Base-by-base conservation (phyloP, 352 stramenopile genomes). In the Albugo laibachii region DNA sequence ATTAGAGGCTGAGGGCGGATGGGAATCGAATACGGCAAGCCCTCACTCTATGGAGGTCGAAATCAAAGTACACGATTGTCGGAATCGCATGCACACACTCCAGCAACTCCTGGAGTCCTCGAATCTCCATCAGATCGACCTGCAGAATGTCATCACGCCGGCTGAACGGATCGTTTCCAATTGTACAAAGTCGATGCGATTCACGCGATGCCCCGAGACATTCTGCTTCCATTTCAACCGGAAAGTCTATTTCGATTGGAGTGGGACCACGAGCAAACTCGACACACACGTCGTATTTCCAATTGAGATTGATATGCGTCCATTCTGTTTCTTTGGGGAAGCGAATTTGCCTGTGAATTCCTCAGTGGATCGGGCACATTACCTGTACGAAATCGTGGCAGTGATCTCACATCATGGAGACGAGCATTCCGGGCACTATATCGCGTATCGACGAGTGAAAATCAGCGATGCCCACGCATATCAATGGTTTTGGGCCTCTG, bases 181-280 rank as follows among this genome's bases (percentile, higher is more conserved):
- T 12, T 80, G 65, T 41, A 56, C 70, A 45, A 88, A 85, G 55
- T 66, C 66, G 0, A 53, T 85, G 24, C 72, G 81, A 53, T 83
- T 93, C 18, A 83, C 73, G 11, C 76, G 77, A 38, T 78, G 69
- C 27, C 80, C 77, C 1, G 68, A 83, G 27, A 72, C 89, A 41
- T 81, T 93, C 21, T 86, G 75, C 53, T 86, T 93, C 46, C 80
- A 93, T 48, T 74, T 93, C 8, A 89, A 84, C 55, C 74, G 77
- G 45, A 88, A 89, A 47, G 62, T 91, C n/a, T 93, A 79, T 56
- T 65, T 78, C 47, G 55, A 58, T 5, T 64, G 52, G 53, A 81
- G 62, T 36, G 73, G 77, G 14, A 65, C 57, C 21, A n/a, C n/a
- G n/a, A 56, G 77, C 21, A 93, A 93, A 49, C 56, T 93, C 2